Evolutionary conservation across 768 basidiomycete species (phyloP).

Genomic region (Pisolithus marmoratus): DNA sequence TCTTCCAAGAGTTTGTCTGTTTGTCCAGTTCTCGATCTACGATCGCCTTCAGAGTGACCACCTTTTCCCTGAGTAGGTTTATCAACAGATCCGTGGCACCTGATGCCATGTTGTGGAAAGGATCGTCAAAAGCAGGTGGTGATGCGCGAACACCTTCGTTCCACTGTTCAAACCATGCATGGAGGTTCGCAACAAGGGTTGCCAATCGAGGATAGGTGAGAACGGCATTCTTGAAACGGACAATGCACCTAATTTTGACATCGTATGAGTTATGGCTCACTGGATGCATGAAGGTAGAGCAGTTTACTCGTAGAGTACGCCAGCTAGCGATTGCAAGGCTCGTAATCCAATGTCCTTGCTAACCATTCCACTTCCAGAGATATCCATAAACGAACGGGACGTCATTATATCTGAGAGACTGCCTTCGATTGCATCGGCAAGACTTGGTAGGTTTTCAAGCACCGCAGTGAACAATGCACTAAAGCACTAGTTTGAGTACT

Average conservation of each 20-base stretch:
- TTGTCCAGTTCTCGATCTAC: conserved; percentile 45
- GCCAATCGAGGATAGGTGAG: conserved; percentile 40
- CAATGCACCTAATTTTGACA: conserved; percentile 38
- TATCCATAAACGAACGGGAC: conserved; percentile 30
- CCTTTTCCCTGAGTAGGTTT: conserved; percentile 22
- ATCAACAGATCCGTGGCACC: conserved; percentile 34
- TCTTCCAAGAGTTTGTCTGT: conserved; percentile 18
- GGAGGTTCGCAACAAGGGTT: conserved; percentile 37
- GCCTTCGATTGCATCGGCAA: conserved; percentile 35
- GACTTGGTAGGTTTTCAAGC: conserved; percentile 39
- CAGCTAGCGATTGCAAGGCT: conserved; percentile 41
- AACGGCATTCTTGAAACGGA: conserved; percentile 53
- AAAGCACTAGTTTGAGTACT: not conserved
- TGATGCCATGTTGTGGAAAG: conserved; percentile 26
- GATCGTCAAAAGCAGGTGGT: conserved; percentile 42
- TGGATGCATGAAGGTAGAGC: conserved; percentile 8
- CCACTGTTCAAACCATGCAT: conserved; percentile 46
- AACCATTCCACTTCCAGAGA: conserved; percentile 1
- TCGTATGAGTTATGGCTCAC: conserved; percentile 10
- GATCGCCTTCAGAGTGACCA: conserved; percentile 35
- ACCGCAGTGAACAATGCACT: conserved; percentile 44
- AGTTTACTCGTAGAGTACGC: conserved; percentile 47
- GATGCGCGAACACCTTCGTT: conserved; percentile 29
- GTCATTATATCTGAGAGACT: conserved; percentile 33
- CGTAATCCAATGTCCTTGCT: conserved; percentile 32